Evolutionary conservation across 352 stramenopile genomes (phyloP), one percentile per base, ranked within the genome.

Genomic region (Halophytophthora polymorphica): DNA sequence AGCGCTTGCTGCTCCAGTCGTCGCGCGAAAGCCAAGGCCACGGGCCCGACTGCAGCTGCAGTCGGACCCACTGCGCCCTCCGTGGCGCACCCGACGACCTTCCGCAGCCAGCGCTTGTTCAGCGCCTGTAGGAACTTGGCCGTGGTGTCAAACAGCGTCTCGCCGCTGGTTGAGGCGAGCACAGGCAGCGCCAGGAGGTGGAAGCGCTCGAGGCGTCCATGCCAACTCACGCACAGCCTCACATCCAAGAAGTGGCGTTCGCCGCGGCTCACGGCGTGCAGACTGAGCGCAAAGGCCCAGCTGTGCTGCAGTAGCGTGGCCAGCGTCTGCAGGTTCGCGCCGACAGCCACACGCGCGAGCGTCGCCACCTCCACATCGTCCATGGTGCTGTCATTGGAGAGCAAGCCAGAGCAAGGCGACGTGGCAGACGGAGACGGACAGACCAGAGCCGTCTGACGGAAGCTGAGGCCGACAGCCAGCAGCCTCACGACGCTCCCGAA

Each of bases 231-330:
- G 2, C 47, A 45, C 21, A 66, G 12, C 11, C 47, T 35, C 18
- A 66, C 46, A 41, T 66, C 58, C 14, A 66, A n/a, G 46, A 63
- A 56, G 29, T 52, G 33, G 17, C 41, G 41, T 4, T 39, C 10
- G 1, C 42, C 42, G 5, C 21, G 58, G 22, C 56, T 42, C 14
- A 56, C 38, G 21, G 18, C 40, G 19, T 59, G 48, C 2, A 67
- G 17, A 59, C 39, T 41, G 13, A 67, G 13, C 18, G 58, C 53
- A 42, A 67, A 63, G 22, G 58, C 44, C 58, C 58, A 67, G 21
- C 19, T 45, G 3, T 23, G 43, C 8, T 56, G 43, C 19, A 67
- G 10, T 33, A 63, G 22, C 22, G 19, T 38, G 41, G 43, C 15
- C 43, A 67, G 25, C 14, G 35, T 36, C 15, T 66, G 58, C 12